Evolutionary conservation across 2,329 filamentous ascomycete species (phyloP), one percentile per base, ranked within the genome.

Genomic region (Pyrenophora seminiperda): DNA sequence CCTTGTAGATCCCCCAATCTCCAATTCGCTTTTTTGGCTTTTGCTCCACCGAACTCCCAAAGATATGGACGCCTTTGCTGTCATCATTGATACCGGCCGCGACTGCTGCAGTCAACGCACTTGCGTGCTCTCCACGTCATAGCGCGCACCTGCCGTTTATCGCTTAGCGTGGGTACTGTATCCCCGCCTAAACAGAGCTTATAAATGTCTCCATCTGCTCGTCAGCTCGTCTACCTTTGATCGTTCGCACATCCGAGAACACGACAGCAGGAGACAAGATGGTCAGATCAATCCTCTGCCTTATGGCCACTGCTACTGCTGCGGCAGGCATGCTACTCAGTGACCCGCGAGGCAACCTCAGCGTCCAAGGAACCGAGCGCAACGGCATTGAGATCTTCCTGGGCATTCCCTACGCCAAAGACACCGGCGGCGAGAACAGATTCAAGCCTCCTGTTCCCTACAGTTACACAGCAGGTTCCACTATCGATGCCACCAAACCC

Each of bases 301-400:
- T 36, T 64, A 44, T 43, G 17, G 45, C 36, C 27, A 37, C 44
- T 5, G 48, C 51, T 14, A 29, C 37, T n/a, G 52, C 40, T 7
- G 45, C 53, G 22, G 53, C 56, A 9, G 41, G 36, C 18, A 34
- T 47, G 1, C 43, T 46, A 27, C 37, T 54, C n/a, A 22, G 50
- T 7, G 40, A 50, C 33, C 24, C 40, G 2, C 46, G 29, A n/a
- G 54, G 65, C 17, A 37, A 46, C 24, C 63, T 80, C 38, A 76
- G 68, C 0, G 80, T 79, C 56, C 49, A 58, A n/a, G 79, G 79
- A 7, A 56, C 78, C 15, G 47, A 67, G 7, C 72, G 75, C 51
- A 78, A 77, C 50, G 75, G 70, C 17, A 68, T 80, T 30, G 78
- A 81, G 44, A 66, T 74, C 7, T 81, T 80, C 53, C 69, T 79